A percentile compares a stretch with the other conserved stretches of the same genome.
phyloP scores from a whole-genome alignment of 2,329 filamentous ascomycete species.

The Mycogone perniciosa region DNA sequence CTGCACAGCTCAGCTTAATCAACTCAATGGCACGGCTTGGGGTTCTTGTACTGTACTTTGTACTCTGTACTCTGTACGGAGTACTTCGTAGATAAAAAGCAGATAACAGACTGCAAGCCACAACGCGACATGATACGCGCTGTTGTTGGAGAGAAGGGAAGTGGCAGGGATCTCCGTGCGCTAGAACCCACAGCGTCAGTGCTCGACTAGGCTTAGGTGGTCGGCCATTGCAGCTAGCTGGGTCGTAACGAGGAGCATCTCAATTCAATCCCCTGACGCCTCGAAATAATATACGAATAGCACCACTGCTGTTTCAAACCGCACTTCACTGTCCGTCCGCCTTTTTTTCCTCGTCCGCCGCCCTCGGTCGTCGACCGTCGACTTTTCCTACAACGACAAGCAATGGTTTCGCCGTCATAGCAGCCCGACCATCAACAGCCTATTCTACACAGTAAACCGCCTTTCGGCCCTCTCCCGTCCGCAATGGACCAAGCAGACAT shows the following conservation, averaged over 20 bases:
- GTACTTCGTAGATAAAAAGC: neutral
- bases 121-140: neutral
- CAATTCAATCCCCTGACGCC: conserved; percentile 9
- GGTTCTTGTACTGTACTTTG: too few relatives aligned
- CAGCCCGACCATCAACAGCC: conserved; percentile 1
- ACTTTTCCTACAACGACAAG: neutral
- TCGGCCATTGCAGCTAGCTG: neutral
- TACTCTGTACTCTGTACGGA: too few relatives aligned
- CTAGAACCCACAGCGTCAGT: neutral
- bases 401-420: conserved; percentile 3
- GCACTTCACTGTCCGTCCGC: too few relatives aligned
- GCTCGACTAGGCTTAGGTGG: conserved; percentile 1
- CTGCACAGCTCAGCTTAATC: too few relatives aligned
- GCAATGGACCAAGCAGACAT: conserved; percentile 62
- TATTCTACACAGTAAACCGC: neutral
- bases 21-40: too few relatives aligned
- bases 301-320: too few relatives aligned
- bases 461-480: neutral
- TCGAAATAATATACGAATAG: too few relatives aligned
- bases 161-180: neutral
- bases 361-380: neutral
- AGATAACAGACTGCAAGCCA: neutral
- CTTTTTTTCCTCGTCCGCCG: neutral
- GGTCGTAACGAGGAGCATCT: too few relatives aligned
- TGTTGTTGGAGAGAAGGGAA: neutral